Evolutionary conservation across 306 rosid species (phyloP).

Genomic region (Trifolium dubium): DNA sequence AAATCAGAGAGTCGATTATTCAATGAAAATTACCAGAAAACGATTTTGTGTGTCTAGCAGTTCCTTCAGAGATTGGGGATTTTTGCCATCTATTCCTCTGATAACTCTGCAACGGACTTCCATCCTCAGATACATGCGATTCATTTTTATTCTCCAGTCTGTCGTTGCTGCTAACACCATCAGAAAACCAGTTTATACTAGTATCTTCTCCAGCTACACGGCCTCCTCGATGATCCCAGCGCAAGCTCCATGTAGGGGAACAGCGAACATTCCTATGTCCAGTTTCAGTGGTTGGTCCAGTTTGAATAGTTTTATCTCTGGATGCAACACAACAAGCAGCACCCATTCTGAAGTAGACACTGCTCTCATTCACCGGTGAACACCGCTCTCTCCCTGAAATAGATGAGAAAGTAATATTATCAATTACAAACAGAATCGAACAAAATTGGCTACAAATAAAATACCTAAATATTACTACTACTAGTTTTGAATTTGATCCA

Average conservation of each 20-base stretch:
- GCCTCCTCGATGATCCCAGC: conserved; percentile 56
- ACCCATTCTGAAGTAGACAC: conserved; percentile 47
- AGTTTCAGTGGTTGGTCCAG: conserved; percentile 43
- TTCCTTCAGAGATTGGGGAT: conserved; percentile 42
- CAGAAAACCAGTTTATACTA: conserved; percentile 51
- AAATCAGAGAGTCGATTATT: conserved; percentile 14
- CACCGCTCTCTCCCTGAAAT: conserved; percentile 33
- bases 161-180: conserved; percentile 40
- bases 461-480: not conserved
- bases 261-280: conserved; percentile 43
- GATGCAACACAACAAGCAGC: conserved; percentile 58
- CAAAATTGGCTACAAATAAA: not conserved
- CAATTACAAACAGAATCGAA: conserved; percentile 36
- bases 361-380: conserved; percentile 23
- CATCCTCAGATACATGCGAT: conserved; percentile 44
- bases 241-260: conserved; percentile 58
- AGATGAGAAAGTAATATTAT: conserved; percentile 23
- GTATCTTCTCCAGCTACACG: conserved; percentile 60
- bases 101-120: conserved; percentile 46
- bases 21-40: conserved; percentile 45
- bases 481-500: conserved; percentile 22
- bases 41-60: conserved; percentile 32
- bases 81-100: conserved; percentile 40
- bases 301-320: conserved; percentile 47
- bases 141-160: conserved; percentile 48